Conservation (phyloP, 352 stramenopile genomes). For the Phytophthora fragariaefolia region DNA sequence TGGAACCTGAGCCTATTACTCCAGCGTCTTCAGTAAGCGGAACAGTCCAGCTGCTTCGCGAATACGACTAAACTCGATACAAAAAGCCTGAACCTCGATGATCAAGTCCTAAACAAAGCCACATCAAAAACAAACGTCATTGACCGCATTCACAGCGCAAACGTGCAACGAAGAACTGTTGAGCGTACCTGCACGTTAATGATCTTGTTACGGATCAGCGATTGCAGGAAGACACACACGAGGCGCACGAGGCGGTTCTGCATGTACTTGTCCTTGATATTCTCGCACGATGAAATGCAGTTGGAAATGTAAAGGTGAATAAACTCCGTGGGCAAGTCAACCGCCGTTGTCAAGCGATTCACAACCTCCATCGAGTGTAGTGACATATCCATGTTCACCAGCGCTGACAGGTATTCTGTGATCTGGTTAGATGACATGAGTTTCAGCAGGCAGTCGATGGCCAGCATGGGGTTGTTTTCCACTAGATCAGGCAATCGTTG, state of each 20-base stretch:
- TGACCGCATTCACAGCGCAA: not conserved
- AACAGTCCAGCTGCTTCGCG: conserved; percentile 97
- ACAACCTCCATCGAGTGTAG: conserved; percentile 99
- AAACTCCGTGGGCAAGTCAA: conserved; percentile 96
- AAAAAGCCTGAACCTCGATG: conserved; percentile 99
- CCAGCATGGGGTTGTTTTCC: conserved; percentile 98
- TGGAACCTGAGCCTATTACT: conserved; percentile 73
- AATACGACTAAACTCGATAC: conserved; percentile 99
- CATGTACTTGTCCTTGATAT: conserved; percentile 99
- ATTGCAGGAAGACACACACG: conserved; percentile 99
- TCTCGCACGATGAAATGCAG: conserved; percentile 98
- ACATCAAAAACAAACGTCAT: conserved; percentile 29
- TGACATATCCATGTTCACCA: conserved; percentile 99
- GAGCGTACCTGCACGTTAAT: conserved; percentile 95
- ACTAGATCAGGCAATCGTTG: conserved; percentile 96
- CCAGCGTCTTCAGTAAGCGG: conserved; percentile 96
- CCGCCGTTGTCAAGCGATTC: conserved; percentile 93
- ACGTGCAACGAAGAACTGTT: not conserved
- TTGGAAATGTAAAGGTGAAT: conserved; percentile 99
- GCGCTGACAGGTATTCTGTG: conserved; percentile 96
- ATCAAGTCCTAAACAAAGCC: conserved; percentile 92
- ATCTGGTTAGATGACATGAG: conserved; percentile 91
- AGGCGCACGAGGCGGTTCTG: conserved; percentile 97
- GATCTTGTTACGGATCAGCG: conserved; percentile 98
- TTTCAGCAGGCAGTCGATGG: conserved; percentile 96